Conservation (phyloP, 768 basidiomycete genomes). For the Boletus rufocinnamomeus region DNA sequence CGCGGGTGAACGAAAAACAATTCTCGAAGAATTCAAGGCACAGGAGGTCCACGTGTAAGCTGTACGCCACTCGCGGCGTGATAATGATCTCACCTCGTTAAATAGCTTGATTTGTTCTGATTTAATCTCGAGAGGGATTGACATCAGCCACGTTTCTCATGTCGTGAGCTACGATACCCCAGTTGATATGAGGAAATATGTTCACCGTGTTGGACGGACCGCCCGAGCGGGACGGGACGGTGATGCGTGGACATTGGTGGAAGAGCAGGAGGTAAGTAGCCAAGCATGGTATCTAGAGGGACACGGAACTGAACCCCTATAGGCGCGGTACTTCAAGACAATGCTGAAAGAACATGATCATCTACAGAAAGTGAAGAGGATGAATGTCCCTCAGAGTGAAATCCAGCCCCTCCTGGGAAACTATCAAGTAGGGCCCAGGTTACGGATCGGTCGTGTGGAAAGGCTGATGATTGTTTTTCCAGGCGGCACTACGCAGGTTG, state of each 20-base stretch:
- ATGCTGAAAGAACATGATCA: constrained; percentile 78
- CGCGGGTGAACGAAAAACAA: constrained; percentile 66
- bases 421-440: constrained; percentile 61
- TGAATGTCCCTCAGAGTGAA: constrained; percentile 64
- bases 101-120: constrained; percentile 92
- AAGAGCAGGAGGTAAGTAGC: constrained; percentile 79
- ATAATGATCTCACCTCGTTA: constrained; percentile 6
- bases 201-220: constrained; percentile 95
- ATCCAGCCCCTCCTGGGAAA: constrained; percentile 51
- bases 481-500: constrained; percentile 34
- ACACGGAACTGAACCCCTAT: constrained; percentile 6
- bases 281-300: neutral
- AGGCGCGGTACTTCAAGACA: constrained; percentile 87
- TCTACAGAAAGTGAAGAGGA: constrained; percentile 63
- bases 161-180: constrained; percentile 96
- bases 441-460: neutral
- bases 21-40: constrained; percentile 79
- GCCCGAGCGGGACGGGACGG: constrained; percentile 90
- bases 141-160: constrained; percentile 88
- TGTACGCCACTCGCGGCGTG: neutral
- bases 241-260: constrained; percentile 92
- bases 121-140: constrained; percentile 93
- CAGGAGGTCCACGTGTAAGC: constrained; percentile 83
- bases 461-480: constrained; percentile 8
- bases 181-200: constrained; percentile 97